These are phyloP conservation scores for Pythium phragmiticola DNA, from an alignment of 352 stramenopile genomes.

Conservation along the genomic window DNA sequence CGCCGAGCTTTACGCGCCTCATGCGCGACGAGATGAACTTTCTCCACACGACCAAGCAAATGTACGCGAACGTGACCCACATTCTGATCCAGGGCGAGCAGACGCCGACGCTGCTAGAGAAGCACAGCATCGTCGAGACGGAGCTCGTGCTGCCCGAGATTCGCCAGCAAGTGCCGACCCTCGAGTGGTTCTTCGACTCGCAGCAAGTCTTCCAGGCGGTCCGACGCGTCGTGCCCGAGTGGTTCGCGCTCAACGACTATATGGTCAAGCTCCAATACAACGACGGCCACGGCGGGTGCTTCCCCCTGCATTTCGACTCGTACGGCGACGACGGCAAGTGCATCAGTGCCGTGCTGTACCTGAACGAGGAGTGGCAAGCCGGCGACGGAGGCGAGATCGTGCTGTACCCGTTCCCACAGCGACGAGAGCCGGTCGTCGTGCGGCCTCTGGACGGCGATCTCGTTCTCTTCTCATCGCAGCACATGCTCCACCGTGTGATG, in stretches of 20 bases:
- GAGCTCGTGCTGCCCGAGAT: slow-evolving; percentile 59
- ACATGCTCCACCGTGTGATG: slow-evolving; percentile 80
- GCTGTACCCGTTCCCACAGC: slow-evolving; percentile 72
- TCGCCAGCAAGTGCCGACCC: slow-evolving; percentile 37
- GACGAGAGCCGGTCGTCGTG: slow-evolving; percentile 37
- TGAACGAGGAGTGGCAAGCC: slow-evolving; percentile 75
- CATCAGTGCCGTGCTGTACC: slow-evolving; percentile 80
- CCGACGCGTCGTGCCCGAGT: slow-evolving; percentile 31
- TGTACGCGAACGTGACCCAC: slow-evolving; percentile 83
- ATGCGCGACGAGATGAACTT: slow-evolving; percentile 56
- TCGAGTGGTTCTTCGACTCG: slow-evolving; percentile 62
- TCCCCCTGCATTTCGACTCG: slow-evolving; percentile 86
- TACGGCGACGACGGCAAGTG: slow-evolving; percentile 83
- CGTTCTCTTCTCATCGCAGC: slow-evolving; percentile 77
- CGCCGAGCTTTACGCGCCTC: slow-evolving; percentile 36
- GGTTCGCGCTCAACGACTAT: slow-evolving; percentile 44
- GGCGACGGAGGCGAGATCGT: slow-evolving; percentile 79
- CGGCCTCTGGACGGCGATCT: slow-evolving; percentile 59
- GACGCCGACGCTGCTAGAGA: slow-evolving; percentile 56
- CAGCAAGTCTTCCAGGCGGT: slow-evolving; percentile 51
- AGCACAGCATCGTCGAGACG: slow-evolving; percentile 79
- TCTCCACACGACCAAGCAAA: slow-evolving; percentile 37
- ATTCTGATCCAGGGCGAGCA: slow-evolving; percentile 44
- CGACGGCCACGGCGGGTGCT: slow-evolving; percentile 71
- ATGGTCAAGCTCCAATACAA: slow-evolving; percentile 87